Conservation (phyloP, 148 eudicot genomes). For the Simmondsia chinensis region DNA sequence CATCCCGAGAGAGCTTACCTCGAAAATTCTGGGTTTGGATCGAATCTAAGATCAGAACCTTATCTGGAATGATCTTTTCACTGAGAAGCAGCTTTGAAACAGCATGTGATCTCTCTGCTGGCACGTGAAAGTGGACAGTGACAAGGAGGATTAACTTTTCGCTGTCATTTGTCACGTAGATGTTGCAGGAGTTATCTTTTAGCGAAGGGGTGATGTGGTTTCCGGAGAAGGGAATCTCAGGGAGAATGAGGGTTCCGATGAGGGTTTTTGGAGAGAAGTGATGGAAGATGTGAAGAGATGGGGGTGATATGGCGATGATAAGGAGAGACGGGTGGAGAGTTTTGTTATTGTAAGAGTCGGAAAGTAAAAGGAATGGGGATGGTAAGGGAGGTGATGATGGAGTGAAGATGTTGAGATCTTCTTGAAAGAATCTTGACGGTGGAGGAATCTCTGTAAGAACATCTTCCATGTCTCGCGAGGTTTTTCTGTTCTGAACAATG, state of each 20-base stretch:
- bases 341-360: constrained; percentile 31
- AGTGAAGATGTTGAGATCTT: constrained; percentile 84
- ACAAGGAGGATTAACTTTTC: constrained; percentile 36
- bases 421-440: constrained; percentile 83
- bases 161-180: constrained; percentile 42
- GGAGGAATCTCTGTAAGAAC: constrained; percentile 88
- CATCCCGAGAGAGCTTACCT: constrained; percentile 74
- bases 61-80: constrained; percentile 59
- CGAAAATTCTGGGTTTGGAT: constrained; percentile 68
- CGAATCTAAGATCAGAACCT: constrained; percentile 71
- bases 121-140: constrained; percentile 43
- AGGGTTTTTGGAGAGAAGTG: constrained; percentile 51
- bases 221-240: constrained; percentile 66
- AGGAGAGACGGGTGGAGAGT: constrained; percentile 64
- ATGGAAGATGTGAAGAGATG: constrained; percentile 69
- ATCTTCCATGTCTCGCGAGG: constrained; percentile 91
- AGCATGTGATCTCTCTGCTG: constrained; percentile 71
- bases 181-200: constrained; percentile 60
- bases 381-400: constrained; percentile 64
- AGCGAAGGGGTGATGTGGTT: constrained; percentile 48
- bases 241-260: constrained; percentile 66
- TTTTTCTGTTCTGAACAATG: too few species aligned
- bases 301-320: constrained; percentile 67
- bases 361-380: constrained; percentile 50
- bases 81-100: constrained; percentile 57